A percentile compares a stretch with the other conserved stretches of the same genome.
Evolutionary conservation across 208 protist genomes (phyloP).

Genomic region (Acanthamoeba healyi): DNA sequence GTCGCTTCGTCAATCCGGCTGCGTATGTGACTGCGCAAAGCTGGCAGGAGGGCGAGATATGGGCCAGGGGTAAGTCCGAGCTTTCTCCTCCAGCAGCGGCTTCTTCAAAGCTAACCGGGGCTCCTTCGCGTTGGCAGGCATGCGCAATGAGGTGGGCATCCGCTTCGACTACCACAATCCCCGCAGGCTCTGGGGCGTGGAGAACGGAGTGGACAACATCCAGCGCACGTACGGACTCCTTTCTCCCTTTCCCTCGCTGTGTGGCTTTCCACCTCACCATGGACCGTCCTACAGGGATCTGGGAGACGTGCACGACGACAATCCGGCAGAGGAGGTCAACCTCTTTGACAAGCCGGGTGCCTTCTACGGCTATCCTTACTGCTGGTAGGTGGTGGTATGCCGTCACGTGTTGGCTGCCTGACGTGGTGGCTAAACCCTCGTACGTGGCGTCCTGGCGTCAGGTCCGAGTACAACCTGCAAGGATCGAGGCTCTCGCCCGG

Average conservation of each 20-base stretch:
- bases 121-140: too few relatives aligned
- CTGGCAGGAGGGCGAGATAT: background rate
- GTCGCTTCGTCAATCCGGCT: background rate
- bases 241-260: background rate
- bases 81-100: too few relatives aligned
- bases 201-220: conserved; percentile 42
- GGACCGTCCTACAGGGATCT: background rate
- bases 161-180: background rate
- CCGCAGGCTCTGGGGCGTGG: conserved; percentile 24
- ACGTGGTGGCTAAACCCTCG: too few relatives aligned
- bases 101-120: too few relatives aligned
- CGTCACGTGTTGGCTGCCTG: too few relatives aligned
- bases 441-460: background rate
- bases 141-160: conserved; percentile 39
- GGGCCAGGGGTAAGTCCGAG: background rate
- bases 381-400: background rate
- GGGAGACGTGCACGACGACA: conserved; percentile 55
- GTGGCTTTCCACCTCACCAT: background rate
- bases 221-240: background rate
- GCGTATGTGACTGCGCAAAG: background rate
- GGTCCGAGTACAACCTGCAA: conserved; percentile 9
- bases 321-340: conserved; percentile 51
- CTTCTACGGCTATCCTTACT: conserved; percentile 63
- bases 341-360: background rate
- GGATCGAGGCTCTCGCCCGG: background rate